phyloP scores from a whole-genome alignment of 345 rosid species.

The Raphanus raphanistrum region DNA sequence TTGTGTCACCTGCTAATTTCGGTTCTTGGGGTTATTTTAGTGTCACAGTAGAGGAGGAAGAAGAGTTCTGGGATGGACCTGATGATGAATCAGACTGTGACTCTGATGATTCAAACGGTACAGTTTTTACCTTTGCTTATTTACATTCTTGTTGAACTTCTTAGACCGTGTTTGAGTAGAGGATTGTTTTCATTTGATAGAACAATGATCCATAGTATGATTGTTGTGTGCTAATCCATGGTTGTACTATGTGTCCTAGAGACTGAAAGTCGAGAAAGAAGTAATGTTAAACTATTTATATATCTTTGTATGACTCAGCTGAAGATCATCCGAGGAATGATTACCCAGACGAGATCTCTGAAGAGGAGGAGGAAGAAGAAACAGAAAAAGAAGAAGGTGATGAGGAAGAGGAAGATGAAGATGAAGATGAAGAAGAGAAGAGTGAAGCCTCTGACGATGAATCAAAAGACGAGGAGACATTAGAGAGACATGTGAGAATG shows the following conservation, averaged over 20 bases:
- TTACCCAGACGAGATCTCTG: conserved; percentile 72
- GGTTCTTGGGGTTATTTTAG: conserved; percentile 36
- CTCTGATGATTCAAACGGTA: conserved; percentile 94
- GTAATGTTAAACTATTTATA: not conserved
- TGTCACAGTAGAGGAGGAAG: conserved; percentile 80
- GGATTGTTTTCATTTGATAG: not conserved
- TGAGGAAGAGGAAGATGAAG: not conserved
- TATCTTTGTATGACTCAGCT: conserved; percentile 46
- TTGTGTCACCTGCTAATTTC: conserved; percentile 10
- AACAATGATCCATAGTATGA: not conserved
- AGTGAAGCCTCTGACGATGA: conserved; percentile 28
- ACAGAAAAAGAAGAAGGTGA: conserved; percentile 27
- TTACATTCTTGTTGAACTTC: not conserved
- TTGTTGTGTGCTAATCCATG: conserved; percentile 1
- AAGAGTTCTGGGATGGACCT: conserved; percentile 67
- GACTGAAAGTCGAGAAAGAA: not conserved
- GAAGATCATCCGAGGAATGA: conserved; percentile 76
- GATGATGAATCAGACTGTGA: conserved; percentile 77
- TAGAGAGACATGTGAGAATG: conserved; percentile 24
- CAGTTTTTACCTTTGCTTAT: not conserved
- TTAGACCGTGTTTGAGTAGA: not conserved
- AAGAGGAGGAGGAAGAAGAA: conserved; percentile 21
- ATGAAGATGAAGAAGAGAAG: conserved; percentile 24
- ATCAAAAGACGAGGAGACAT: conserved; percentile 28
- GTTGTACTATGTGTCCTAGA: not conserved